These are phyloP conservation scores for Pichia sp. DNA, from an alignment of 1,139 yeast genomes.

Conservation along the genomic window DNA sequence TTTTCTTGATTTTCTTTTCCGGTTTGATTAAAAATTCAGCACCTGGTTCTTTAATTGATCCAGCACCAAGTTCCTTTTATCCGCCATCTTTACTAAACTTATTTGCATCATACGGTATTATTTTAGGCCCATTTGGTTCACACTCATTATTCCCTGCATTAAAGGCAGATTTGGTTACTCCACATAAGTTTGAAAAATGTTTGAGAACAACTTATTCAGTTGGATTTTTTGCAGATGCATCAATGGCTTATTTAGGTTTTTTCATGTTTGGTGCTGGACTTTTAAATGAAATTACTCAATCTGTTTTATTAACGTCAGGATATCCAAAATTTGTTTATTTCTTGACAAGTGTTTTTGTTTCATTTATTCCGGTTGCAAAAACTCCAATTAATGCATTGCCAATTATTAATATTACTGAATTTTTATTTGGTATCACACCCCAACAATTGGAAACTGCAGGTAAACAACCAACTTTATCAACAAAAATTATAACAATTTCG, in stretches of 20 bases:
- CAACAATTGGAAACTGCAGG: constrained; percentile 21
- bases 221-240: constrained; percentile 43
- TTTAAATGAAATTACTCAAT: constrained; percentile 50
- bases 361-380: constrained; percentile 51
- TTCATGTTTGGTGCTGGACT: constrained; percentile 51
- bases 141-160: constrained; percentile 57
- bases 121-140: constrained; percentile 60
- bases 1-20: constrained; percentile 35
- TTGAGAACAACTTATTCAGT: constrained; percentile 35
- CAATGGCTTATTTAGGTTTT: constrained; percentile 52
- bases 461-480: constrained; percentile 10
- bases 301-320: constrained; percentile 43
- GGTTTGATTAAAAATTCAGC: constrained; percentile 36
- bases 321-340: constrained; percentile 49
- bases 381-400: constrained; percentile 57
- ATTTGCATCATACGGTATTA: constrained; percentile 47
- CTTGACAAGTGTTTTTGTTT: constrained; percentile 43
- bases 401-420: constrained; percentile 42
- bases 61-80: constrained; percentile 38
- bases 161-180: constrained; percentile 52
- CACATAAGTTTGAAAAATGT: constrained; percentile 31
- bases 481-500: constrained; percentile 17
- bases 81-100: constrained; percentile 39
- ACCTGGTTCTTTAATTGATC: constrained; percentile 46
- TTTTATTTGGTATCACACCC: constrained; percentile 41